A percentile compares a stretch with the other conserved stretches of the same genome.
Conservation (phyloP, 2,329 filamentous ascomycete species). For the Talaromyces amestolkiae region DNA sequence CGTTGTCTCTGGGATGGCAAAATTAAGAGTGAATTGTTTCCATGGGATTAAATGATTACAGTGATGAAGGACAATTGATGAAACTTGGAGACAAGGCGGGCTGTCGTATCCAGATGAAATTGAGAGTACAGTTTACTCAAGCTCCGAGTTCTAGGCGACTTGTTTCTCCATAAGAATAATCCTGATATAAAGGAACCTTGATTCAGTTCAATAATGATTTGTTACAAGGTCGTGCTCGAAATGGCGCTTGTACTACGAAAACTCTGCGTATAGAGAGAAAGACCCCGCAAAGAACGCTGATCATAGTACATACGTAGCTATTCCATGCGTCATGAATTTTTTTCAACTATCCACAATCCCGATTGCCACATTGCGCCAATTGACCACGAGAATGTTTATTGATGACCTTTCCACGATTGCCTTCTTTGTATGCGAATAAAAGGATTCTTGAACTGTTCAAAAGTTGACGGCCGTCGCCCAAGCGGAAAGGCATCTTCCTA, state of each 20-base stretch:
- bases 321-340: neutral
- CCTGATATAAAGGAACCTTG: neutral
- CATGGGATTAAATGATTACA: slow-evolving; percentile 71
- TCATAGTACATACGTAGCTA: neutral
- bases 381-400: neutral
- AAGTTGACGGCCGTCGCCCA: neutral
- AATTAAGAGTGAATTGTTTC: slow-evolving; percentile 70
- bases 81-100: slow-evolving; percentile 61
- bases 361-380: neutral
- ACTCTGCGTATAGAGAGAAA: neutral
- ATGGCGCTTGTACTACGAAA: neutral
- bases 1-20: slow-evolving; percentile 72
- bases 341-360: neutral
- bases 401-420: neutral
- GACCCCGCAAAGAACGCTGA: neutral
- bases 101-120: slow-evolving; percentile 64
- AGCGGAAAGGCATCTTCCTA: neutral
- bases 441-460: neutral
- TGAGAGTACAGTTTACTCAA: slow-evolving; percentile 42
- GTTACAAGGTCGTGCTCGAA: neutral
- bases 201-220: neutral
- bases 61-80: slow-evolving; percentile 83
- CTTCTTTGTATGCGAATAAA: neutral
- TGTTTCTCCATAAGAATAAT: neutral
- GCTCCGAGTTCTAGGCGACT: neutral